Percentiles rank a stretch among this genome's conserved stretches.
Conservation (phyloP, 2,329 filamentous ascomycete genomes). For the Clonostachys chloroleuca region DNA sequence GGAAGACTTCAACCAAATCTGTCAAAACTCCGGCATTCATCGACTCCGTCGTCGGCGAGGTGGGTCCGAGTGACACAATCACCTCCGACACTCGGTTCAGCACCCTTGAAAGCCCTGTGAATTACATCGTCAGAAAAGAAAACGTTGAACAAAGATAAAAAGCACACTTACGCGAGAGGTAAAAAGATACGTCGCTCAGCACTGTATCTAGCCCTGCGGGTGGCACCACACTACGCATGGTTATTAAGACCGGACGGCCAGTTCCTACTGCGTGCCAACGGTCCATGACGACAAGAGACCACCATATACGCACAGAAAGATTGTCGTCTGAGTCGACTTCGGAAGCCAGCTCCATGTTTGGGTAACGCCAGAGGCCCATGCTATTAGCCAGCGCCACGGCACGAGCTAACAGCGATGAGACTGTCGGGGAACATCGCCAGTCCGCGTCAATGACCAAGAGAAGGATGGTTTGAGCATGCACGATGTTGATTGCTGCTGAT, state of each 20-base stretch:
- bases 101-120: slow-evolving; percentile 49
- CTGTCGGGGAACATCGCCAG: slow-evolving; percentile 40
- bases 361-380: slow-evolving; percentile 50
- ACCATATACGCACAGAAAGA: slow-evolving; percentile 64
- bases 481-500: slow-evolving; percentile 36
- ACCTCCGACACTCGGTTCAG: slow-evolving; percentile 35
- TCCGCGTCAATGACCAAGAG: slow-evolving; percentile 64
- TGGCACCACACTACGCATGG: slow-evolving; percentile 56
- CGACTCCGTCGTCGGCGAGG: slow-evolving; percentile 23
- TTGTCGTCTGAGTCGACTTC: slow-evolving; percentile 59
- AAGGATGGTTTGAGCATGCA: slow-evolving; percentile 64
- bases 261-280: slow-evolving; percentile 70
- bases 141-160: neutral
- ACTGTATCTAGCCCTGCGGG: slow-evolving; percentile 53
- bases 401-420: slow-evolving; percentile 51
- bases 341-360: slow-evolving; percentile 36
- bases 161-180: slow-evolving; percentile 56
- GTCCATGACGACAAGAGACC: slow-evolving; percentile 67
- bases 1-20: slow-evolving; percentile 53
- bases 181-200: slow-evolving; percentile 60
- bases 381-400: slow-evolving; percentile 63
- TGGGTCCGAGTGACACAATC: slow-evolving; percentile 26
- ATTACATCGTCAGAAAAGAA: slow-evolving; percentile 6
- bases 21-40: slow-evolving; percentile 23
- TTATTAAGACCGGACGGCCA: slow-evolving; percentile 57